phyloP scores from a whole-genome alignment of 1,284 basidiomycete species.

The Leccinum fallax region DNA sequence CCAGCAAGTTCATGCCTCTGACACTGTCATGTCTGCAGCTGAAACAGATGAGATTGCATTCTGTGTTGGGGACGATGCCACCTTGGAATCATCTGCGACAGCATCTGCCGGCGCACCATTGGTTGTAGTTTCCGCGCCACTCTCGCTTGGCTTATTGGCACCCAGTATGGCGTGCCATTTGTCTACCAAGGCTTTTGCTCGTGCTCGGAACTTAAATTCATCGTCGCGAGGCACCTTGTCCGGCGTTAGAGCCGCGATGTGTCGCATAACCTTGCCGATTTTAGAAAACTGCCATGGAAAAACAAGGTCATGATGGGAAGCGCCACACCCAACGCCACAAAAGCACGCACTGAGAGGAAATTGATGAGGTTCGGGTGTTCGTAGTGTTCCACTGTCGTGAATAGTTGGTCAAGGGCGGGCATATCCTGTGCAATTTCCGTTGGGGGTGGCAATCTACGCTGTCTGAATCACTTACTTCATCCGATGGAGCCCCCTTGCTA shows the following conservation, averaged over 20 bases:
- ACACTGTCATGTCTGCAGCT: constrained; percentile 49
- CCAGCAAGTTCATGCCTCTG: constrained; percentile 41
- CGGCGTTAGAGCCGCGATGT: constrained; percentile 73
- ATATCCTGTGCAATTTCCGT: constrained; percentile 60
- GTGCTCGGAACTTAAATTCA: constrained; percentile 85
- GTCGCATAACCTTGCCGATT: constrained; percentile 98
- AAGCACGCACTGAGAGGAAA: constrained; percentile 68
- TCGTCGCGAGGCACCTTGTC: constrained; percentile 80
- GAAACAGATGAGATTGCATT: constrained; percentile 31
- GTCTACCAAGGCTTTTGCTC: constrained; percentile 74
- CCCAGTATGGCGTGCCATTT: constrained; percentile 71
- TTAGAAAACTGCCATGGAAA: constrained; percentile 74
- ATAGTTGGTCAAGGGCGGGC: constrained; percentile 74
- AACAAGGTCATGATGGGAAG: constrained; percentile 21
- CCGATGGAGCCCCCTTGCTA: constrained; percentile 50
- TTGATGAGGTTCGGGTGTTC: constrained; percentile 83
- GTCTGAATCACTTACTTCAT: constrained; percentile 41
- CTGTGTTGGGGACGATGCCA: constrained; percentile 27
- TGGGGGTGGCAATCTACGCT: constrained; percentile 6
- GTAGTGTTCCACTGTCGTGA: constrained; percentile 84
- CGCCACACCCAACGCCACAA: constrained; percentile 21
- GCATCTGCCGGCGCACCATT: constrained; percentile 32
- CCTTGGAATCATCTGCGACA: constrained; percentile 28
- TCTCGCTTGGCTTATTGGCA: constrained; percentile 46
- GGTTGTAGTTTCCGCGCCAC: constrained; percentile 36